Evolutionary conservation across 495 filamentous ascomycete species (phyloP).

Genomic region (Amorphotheca resinae): DNA sequence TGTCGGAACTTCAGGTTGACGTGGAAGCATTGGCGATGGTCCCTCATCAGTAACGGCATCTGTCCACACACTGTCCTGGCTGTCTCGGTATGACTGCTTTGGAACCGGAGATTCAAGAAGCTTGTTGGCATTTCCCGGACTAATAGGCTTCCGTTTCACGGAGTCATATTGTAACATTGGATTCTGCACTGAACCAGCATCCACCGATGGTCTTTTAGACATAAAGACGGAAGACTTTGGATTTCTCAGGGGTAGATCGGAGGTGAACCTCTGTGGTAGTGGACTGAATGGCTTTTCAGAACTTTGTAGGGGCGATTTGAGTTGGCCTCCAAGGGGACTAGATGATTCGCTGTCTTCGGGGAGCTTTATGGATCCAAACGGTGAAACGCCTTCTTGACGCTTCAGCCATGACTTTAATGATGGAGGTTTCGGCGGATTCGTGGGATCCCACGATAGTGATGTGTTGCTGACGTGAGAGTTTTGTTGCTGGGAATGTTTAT

Average conservation of each 20-base stretch:
- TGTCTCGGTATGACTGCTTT: slow-evolving; percentile 6
- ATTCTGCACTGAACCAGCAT: background rate
- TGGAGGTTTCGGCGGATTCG: slow-evolving; percentile 13
- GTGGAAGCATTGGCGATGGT: slow-evolving; percentile 2
- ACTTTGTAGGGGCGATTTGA: slow-evolving; percentile 15
- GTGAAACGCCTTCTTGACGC: slow-evolving; percentile 16
- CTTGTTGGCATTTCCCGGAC: background rate
- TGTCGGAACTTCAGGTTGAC: slow-evolving; percentile 1
- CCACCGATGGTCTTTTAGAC: background rate
- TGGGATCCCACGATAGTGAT: slow-evolving; percentile 17
- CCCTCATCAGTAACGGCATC: slow-evolving; percentile 10
- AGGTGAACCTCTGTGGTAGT: background rate
- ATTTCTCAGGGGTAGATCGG: background rate
- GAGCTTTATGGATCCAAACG: slow-evolving; percentile 17
- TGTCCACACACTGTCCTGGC: slow-evolving; percentile 17
- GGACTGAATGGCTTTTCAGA: background rate
- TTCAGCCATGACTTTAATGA: slow-evolving; percentile 14
- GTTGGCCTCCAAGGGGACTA: slow-evolving; percentile 12
- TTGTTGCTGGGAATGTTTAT: background rate
- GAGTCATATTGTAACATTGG: background rate
- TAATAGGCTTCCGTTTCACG: background rate
- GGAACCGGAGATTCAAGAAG: background rate
- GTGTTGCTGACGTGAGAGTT: slow-evolving; percentile 7
- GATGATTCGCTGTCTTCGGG: slow-evolving; percentile 6
- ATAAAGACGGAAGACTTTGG: background rate